Evolutionary conservation across 2,329 filamentous ascomycete species (phyloP).

Genomic region (Arachnomyces sp.): DNA sequence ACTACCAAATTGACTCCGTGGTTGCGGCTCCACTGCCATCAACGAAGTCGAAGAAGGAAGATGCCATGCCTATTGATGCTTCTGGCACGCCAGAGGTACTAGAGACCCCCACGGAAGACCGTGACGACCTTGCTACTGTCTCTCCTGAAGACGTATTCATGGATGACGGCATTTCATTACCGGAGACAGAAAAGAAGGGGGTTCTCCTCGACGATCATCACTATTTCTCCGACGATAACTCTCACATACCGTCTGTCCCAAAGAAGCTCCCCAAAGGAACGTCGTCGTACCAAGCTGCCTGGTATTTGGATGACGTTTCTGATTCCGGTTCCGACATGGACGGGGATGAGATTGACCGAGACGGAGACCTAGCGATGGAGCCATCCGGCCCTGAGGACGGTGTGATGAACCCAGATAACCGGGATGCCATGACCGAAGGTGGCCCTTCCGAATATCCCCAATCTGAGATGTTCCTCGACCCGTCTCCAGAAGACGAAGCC

Average conservation of each 20-base stretch:
- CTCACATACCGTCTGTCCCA: constrained; percentile 50
- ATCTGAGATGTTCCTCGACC: constrained; percentile 82
- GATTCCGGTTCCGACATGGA: constrained; percentile 78
- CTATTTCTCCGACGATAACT: constrained; percentile 88
- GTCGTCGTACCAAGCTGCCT: constrained; percentile 87
- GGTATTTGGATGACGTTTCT: constrained; percentile 77
- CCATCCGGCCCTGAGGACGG: constrained; percentile 71
- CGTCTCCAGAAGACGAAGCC: constrained; percentile 72
- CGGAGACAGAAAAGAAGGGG: constrained; percentile 60
- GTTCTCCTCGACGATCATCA: constrained; percentile 94
- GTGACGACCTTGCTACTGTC: constrained; percentile 72
- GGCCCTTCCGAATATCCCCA: constrained; percentile 84
- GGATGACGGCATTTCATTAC: constrained; percentile 49
- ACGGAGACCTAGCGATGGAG: constrained; percentile 46
- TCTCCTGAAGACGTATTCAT: constrained; percentile 80
- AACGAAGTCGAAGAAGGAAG: constrained; percentile 44
- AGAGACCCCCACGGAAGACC: constrained; percentile 66
- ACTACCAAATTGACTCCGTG: constrained; percentile 87
- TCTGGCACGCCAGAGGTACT: constrained; percentile 45
- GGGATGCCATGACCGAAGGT: constrained; percentile 60
- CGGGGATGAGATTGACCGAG: constrained; percentile 52
- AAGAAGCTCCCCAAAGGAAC: constrained; percentile 82
- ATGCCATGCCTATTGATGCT: constrained; percentile 62
- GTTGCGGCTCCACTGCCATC: constrained; percentile 61
- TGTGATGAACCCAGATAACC: constrained; percentile 47